Evolutionary conservation across 2,329 filamentous ascomycete species (phyloP).

Genomic region (Microsporum audouinii): DNA sequence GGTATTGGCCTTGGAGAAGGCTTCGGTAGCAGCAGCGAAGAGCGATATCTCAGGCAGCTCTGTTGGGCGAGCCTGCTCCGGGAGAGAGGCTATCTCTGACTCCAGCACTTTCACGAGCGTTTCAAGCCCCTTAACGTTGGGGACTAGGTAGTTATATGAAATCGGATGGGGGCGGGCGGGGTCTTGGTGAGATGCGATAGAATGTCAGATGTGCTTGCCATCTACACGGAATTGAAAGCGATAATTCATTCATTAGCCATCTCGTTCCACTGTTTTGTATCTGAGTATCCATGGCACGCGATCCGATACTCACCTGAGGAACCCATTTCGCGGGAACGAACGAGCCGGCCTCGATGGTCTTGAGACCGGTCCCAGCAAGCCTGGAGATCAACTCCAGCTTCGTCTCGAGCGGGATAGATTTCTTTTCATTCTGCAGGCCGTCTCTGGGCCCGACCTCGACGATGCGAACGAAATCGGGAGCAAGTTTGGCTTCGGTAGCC

Average conservation of each 20-base stretch:
- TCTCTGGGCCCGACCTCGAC: slow-evolving; percentile 45
- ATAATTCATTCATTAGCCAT: neutral
- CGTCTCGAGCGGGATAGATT: slow-evolving; percentile 36
- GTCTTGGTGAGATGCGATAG: slow-evolving; percentile 43
- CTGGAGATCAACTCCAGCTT: slow-evolving; percentile 41
- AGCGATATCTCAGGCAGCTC: slow-evolving; percentile 48
- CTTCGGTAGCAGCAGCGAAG: slow-evolving; percentile 54
- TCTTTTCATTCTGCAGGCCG: slow-evolving; percentile 44
- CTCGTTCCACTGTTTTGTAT: neutral
- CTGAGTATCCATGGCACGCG: too few species aligned
- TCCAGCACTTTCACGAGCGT: slow-evolving; percentile 46
- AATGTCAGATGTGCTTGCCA: slow-evolving; percentile 54
- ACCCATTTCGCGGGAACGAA: slow-evolving; percentile 46
- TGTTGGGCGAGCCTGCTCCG: slow-evolving; percentile 20
- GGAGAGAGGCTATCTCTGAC: slow-evolving; percentile 23
- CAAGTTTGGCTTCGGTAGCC: slow-evolving; percentile 32
- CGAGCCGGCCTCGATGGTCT: slow-evolving; percentile 42
- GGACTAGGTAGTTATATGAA: slow-evolving; percentile 55
- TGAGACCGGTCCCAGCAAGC: slow-evolving; percentile 39
- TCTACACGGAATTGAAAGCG: slow-evolving; percentile 31
- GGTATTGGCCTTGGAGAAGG: slow-evolving; percentile 54
- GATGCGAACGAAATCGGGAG: slow-evolving; percentile 41
- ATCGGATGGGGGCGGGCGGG: slow-evolving; percentile 43
- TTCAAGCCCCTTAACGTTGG: slow-evolving; percentile 51
- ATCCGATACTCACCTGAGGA: slow-evolving; percentile 35